Evolutionary conservation across 176 grass and related monocot species (phyloP).

Genomic region (Raddia guianensis): DNA sequence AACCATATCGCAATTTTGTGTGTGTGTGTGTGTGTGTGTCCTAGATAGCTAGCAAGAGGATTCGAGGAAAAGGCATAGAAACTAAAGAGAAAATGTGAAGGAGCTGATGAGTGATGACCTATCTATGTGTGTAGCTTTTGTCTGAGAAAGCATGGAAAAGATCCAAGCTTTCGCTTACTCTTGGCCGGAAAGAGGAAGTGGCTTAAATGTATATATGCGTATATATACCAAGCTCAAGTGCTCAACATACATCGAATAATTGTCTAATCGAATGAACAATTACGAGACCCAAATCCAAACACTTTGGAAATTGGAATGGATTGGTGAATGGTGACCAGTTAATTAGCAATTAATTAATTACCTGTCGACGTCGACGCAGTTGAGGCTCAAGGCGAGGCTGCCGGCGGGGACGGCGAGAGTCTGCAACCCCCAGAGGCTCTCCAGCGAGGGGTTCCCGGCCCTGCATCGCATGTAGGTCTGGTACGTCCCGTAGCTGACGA

Average conservation of each 20-base stretch:
- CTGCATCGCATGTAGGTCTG: slow-evolving; percentile 73
- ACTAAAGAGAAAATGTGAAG: neutral
- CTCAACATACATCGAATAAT: neutral
- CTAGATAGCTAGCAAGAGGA: neutral
- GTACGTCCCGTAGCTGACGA: slow-evolving; percentile 62
- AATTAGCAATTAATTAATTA: slow-evolving; percentile 11
- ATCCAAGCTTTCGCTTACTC: slow-evolving; percentile 8
- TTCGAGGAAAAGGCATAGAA: neutral
- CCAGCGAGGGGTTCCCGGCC: slow-evolving; percentile 62
- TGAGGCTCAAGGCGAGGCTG: slow-evolving; percentile 68
- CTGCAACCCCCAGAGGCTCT: slow-evolving; percentile 68
- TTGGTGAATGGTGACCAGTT: neutral
- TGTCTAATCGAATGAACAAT: neutral
- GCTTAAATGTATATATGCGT: neutral
- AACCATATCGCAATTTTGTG: no score
- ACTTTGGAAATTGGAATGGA: neutral
- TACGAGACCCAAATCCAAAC: neutral
- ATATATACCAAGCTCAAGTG: neutral
- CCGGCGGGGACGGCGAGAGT: slow-evolving; percentile 52
- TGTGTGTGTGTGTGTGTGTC: no score
- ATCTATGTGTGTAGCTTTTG: slow-evolving; percentile 30
- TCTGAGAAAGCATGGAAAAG: slow-evolving; percentile 27
- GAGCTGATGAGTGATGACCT: neutral
- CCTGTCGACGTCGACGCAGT: slow-evolving; percentile 46
- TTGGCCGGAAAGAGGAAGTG: slow-evolving; percentile 2